A percentile compares a stretch with the other conserved stretches of the same genome.
phyloP scores from a whole-genome alignment of 78 protist genomes.

The Capsaspora owczarzaki region DNA sequence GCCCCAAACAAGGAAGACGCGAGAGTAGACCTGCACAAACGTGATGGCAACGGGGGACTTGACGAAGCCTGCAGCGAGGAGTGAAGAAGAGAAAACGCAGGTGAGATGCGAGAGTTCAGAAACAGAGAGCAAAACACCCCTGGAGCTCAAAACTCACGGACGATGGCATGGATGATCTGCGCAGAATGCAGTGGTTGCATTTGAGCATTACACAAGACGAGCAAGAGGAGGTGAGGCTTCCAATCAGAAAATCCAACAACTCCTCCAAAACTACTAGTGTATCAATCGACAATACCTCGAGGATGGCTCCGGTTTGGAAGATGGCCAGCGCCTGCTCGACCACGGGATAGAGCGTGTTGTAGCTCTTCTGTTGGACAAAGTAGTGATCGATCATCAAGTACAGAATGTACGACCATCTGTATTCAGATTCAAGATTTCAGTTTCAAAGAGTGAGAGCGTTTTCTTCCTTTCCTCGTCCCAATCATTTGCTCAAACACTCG shows the following conservation, averaged over 20 bases:
- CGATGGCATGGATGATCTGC: slow-evolving; percentile 45
- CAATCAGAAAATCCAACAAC: no score
- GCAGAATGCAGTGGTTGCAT: background rate
- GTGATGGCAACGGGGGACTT: slow-evolving; percentile 46
- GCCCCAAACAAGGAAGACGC: slow-evolving; percentile 42
- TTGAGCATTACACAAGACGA: background rate
- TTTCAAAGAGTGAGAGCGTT: no score
- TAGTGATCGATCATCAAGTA: slow-evolving; percentile 15
- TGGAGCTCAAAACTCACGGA: background rate
- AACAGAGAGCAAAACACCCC: background rate
- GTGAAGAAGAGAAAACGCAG: no score
- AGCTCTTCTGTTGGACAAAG: background rate
- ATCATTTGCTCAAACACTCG: no score
- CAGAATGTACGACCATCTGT: slow-evolving; percentile 29
- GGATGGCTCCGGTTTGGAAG: slow-evolving; percentile 49
- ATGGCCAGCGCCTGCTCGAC: slow-evolving; percentile 18
- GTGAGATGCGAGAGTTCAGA: no score
- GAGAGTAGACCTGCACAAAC: slow-evolving; percentile 52
- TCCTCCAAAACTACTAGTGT: no score
- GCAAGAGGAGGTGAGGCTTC: no score
- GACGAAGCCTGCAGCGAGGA: slow-evolving; percentile 37
- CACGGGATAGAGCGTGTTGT: slow-evolving; percentile 24
- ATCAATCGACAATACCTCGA: no score
- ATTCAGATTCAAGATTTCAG: no score
- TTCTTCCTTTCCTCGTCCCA: no score